Evolutionary conservation across 2,329 filamentous ascomycete species (phyloP).

Genomic region (Paecilomyces dactylethromorphus): DNA sequence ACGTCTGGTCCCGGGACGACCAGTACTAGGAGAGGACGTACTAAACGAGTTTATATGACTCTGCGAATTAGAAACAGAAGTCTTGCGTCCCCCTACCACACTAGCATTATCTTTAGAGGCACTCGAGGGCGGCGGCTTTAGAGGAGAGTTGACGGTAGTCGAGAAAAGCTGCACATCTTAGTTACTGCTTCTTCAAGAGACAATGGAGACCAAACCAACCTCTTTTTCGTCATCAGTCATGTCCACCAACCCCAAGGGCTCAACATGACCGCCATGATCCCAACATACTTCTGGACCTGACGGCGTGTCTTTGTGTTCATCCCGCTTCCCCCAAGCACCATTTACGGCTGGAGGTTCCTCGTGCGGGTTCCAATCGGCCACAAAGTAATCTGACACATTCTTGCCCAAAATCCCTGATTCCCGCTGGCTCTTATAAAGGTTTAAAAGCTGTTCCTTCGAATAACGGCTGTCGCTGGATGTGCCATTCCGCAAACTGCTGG

Average conservation of each 20-base stretch:
- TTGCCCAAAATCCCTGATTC: slow-evolving; percentile 50
- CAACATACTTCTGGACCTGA: slow-evolving; percentile 89
- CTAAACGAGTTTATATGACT: slow-evolving; percentile 59
- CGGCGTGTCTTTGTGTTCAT: slow-evolving; percentile 65
- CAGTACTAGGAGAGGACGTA: slow-evolving; percentile 65
- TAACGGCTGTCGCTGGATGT: slow-evolving; percentile 57
- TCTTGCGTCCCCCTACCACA: slow-evolving; percentile 59
- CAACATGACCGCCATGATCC: slow-evolving; percentile 64
- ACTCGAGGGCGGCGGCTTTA: slow-evolving; percentile 73
- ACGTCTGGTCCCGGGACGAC: slow-evolving; percentile 69
- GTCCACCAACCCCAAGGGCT: slow-evolving; percentile 66
- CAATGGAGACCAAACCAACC: slow-evolving; percentile 34
- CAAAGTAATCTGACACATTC: slow-evolving; percentile 62
- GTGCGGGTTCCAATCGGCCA: slow-evolving; percentile 72
- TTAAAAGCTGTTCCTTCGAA: slow-evolving; percentile 70
- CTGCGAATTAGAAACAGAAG: slow-evolving; percentile 66
- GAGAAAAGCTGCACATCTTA: slow-evolving; percentile 60
- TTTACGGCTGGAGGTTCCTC: slow-evolving; percentile 57
- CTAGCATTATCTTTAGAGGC: slow-evolving; percentile 50
- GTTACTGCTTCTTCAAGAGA: slow-evolving; percentile 4
- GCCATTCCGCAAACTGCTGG: slow-evolving; percentile 45
- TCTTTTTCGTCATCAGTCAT: slow-evolving; percentile 64
- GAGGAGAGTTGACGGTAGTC: slow-evolving; percentile 83
- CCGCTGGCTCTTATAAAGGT: slow-evolving; percentile 59
- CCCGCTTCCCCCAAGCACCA: slow-evolving; percentile 69